Base-by-base conservation (phyloP, 164 flowering plant genomes). In the Magnolia kwangsiensis region DNA sequence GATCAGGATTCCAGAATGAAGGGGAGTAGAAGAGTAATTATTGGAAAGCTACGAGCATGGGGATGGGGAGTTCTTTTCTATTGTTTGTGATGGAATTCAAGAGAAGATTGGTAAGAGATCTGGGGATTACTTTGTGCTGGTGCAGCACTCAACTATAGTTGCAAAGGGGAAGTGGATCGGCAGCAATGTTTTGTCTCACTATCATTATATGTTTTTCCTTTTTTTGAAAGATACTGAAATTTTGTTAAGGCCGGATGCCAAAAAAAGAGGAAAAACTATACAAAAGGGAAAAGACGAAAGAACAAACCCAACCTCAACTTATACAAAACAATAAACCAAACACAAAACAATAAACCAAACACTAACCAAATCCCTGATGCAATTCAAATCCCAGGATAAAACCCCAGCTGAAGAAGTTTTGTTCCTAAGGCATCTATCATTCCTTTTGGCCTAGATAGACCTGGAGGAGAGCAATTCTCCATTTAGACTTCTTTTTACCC, bases 1-100 rank as follows among this genome's bases (percentile, higher is more conserved):
- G 29, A 13, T 37, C 1, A 5, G 50, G 71, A 16, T 68, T 68
- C 50, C 18, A 13, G 13, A 49, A 29, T 5, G 71, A 68, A 2
- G 50, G 27, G 8, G 20, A 68, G 13, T n/a, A 29, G 71, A 68
- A 68, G 71, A 68, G 31, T 27, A 27, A 68, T 24, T 68, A 68
- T 29, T 45, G 31, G 71, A 68, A 68, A 68, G 31, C 50, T 68
- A 14, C n/a, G 51, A 37, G 50, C 71, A 7, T 14, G 71, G 71
- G 51, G 71, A 7, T 14, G 71, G 71, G 51, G 71, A 13, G 19
- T 68, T 68, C 71, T 68, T 14, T 68, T 68, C 50, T 68, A 10
- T 68, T 20, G 71, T 31, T 68, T 68, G 71, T 68, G 50, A 8
- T 27, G 71, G 51, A 31, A 31, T 31, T 29, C 51, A 50, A 5